Conservation (phyloP, 2,329 filamentous ascomycete species). For the Grosmannia clavigera region DNA sequence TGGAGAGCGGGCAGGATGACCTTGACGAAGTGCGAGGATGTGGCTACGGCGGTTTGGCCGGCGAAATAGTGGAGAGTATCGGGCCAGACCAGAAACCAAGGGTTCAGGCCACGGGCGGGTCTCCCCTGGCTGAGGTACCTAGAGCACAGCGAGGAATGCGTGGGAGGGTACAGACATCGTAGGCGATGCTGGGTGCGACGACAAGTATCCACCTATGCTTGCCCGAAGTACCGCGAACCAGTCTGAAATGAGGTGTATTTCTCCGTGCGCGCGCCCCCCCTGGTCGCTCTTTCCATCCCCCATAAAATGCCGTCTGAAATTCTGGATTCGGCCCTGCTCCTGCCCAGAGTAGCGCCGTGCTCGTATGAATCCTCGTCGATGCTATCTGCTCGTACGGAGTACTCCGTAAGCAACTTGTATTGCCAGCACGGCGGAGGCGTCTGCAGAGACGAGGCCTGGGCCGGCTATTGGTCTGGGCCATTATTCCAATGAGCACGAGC, state of each 20-base stretch:
- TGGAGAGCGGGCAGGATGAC: background rate
- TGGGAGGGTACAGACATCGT: background rate
- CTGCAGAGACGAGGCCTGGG: background rate
- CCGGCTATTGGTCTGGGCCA: too few relatives aligned
- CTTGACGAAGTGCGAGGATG: slow-evolving; percentile 4
- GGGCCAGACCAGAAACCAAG: slow-evolving; percentile 11
- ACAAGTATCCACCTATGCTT: background rate
- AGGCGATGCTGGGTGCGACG: background rate
- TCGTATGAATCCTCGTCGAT: background rate
- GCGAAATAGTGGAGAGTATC: slow-evolving; percentile 41
- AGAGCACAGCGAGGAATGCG: too few relatives aligned
- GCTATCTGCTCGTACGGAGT: background rate
- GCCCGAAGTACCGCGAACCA: background rate
- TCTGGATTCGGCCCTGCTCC: slow-evolving; percentile 12
- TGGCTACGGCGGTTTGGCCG: slow-evolving; percentile 42
- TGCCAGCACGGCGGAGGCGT: too few relatives aligned
- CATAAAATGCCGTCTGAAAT: slow-evolving; percentile 1
- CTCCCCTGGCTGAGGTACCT: background rate
- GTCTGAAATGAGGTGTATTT: slow-evolving; percentile 2
- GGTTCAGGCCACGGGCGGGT: slow-evolving; percentile 10
- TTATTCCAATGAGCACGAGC: too few relatives aligned
- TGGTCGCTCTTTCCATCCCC: background rate
- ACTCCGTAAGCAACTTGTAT: background rate
- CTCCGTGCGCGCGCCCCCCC: background rate
- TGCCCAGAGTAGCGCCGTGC: slow-evolving; percentile 10